phyloP scores from a whole-genome alignment of 805 yeast genomes.

The Candida palmyrensis region DNA sequence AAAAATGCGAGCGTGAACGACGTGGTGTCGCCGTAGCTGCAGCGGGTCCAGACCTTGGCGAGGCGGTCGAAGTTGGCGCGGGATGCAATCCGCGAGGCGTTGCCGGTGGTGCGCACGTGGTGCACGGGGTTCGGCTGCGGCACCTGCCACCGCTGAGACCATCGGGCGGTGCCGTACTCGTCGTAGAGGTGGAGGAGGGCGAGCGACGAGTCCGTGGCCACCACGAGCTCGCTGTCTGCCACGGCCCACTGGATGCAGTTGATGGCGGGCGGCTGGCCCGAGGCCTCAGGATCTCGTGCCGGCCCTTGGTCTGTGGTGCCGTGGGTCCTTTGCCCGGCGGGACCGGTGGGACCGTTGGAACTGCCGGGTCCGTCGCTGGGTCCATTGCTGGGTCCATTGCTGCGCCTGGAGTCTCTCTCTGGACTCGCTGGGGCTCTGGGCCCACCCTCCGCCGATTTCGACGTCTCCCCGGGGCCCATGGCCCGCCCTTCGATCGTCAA shows the following conservation, averaged over 20 bases:
- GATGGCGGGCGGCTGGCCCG: conserved; percentile 22
- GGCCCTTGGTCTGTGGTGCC: too few relatives aligned
- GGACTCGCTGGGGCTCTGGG: background rate
- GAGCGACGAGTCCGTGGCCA: conserved; percentile 51
- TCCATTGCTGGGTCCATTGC: conserved; percentile 19
- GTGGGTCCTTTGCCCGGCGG: too few relatives aligned
- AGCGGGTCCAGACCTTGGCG: conserved; percentile 75
- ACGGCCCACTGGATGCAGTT: conserved; percentile 53
- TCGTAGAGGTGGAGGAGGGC: conserved; percentile 49
- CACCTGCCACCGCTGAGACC: conserved; percentile 40
- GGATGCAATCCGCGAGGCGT: conserved; percentile 53
- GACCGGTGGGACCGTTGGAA: too few relatives aligned
- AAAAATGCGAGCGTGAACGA: conserved; percentile 67
- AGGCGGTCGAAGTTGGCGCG: conserved; percentile 54
- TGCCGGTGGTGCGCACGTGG: conserved; percentile 55
- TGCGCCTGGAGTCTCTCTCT: conserved; percentile 18
- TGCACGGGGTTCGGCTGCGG: conserved; percentile 59
- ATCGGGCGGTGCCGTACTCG: conserved; percentile 39
- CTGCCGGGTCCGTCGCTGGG: background rate
- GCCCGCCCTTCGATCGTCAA: too few relatives aligned
- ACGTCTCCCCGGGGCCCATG: conserved; percentile 11
- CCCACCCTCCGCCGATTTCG: background rate
- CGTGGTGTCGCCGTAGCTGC: conserved; percentile 49
- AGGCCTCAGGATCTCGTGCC: too few relatives aligned
- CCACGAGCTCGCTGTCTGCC: conserved; percentile 47